Evolutionary conservation across 257 asterid species (phyloP), one percentile per base, ranked within the genome.

Genomic region (Solanum chilense): DNA sequence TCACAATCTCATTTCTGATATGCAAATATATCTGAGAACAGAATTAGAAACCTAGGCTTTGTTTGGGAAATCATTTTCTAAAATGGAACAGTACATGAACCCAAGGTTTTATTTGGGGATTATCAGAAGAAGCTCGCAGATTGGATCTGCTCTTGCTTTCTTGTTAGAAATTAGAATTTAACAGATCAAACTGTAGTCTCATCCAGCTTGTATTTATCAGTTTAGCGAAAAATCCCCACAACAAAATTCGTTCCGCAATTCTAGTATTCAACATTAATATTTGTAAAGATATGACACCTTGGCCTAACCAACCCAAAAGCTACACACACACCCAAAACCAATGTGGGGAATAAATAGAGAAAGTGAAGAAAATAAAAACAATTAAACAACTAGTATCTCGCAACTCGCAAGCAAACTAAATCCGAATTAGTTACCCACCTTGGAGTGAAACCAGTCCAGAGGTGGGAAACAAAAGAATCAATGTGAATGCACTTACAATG

Each of bases 401-500:
- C 77, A 70, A 7, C 41, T 29, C 2, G 18, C 23, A 9, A 78
- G 29, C 29, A 1, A 45, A 80, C 41, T 47, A 47, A 80, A 80
- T 47, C 42, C 7, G 20, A 80, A 80, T 47, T 45, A 14, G 42
- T 78, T 47, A 6, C 3, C 18, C 27, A n/a, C 84, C 10, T 4
- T 27, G 14, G 16, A 47, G 18, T 27, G 68, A 47, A 18, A 80
- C 84, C 84, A 45, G 86, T 84, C 66, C 41, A 45, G 16, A 16
- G 66, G 68, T 16, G 41, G 66, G 66, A 47, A 80, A 80, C 42
- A 80, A 10, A 83, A 35, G 25, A 27, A 80, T 80, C 29, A 16
- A 49, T 47, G 85, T 29, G 68, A 31, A 80, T 7, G 66, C 27
- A 89, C 98, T 95, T 91, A 95, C 98, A 96, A 89, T 96, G 99